Evolutionary conservation across 805 yeast genomes (phyloP).

Genomic region (Komagataella kurtzmanii): DNA sequence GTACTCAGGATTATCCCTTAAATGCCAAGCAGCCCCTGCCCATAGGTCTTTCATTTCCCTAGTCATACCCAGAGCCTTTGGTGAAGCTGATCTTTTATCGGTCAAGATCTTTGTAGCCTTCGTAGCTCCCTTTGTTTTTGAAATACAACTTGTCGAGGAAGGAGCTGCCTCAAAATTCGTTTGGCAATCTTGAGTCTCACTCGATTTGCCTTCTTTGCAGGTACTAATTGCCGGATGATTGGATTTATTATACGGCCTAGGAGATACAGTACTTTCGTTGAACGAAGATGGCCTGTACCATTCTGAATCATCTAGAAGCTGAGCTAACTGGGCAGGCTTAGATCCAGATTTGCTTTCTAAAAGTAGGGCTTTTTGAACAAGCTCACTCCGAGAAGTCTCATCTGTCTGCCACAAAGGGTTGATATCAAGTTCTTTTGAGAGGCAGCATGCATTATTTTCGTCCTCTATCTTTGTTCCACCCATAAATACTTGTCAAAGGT

Average conservation of each 20-base stretch:
- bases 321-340: background rate
- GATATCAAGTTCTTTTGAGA: background rate
- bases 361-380: background rate
- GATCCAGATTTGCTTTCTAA: background rate
- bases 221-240: background rate
- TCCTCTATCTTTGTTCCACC: background rate
- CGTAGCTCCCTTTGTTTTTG: background rate
- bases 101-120: background rate
- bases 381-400: background rate
- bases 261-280: background rate
- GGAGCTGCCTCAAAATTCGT: background rate
- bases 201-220: background rate
- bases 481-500: background rate
- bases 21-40: background rate
- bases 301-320: background rate
- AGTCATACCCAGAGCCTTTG: background rate
- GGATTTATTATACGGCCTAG: background rate
- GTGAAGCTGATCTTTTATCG: background rate
- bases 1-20: background rate
- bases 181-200: background rate
- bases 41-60: background rate
- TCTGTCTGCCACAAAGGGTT: background rate
- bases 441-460: background rate
- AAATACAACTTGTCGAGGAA: background rate
- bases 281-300: background rate